phyloP scores from a whole-genome alignment of 345 rosid species.

The Trapa incisa region DNA sequence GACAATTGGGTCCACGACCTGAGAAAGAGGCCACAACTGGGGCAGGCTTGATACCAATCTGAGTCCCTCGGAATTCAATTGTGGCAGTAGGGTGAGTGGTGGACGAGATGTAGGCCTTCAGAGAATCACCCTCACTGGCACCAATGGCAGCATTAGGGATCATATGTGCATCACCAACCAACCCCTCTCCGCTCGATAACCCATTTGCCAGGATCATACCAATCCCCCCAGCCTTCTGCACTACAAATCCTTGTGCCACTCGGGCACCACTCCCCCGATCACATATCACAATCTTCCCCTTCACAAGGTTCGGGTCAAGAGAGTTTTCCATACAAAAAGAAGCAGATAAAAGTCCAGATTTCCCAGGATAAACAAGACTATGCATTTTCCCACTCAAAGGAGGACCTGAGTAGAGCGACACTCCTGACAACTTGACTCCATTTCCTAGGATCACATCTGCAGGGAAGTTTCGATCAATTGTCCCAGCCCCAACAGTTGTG shows the following conservation, averaged over 20 bases:
- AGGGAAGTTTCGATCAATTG: slow-evolving; percentile 64
- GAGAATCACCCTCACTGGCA: slow-evolving; percentile 50
- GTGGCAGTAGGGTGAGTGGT: slow-evolving; percentile 34
- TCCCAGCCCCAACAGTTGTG: slow-evolving; percentile 61
- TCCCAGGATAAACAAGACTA: slow-evolving; percentile 61
- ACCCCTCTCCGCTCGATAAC: slow-evolving; percentile 64
- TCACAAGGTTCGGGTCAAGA: slow-evolving; percentile 42
- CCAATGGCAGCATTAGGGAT: slow-evolving; percentile 66
- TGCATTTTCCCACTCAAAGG: slow-evolving; percentile 48
- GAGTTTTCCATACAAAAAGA: slow-evolving; percentile 74
- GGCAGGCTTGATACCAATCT: slow-evolving; percentile 65
- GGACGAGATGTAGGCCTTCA: slow-evolving; percentile 42
- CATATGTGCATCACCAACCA: slow-evolving; percentile 73
- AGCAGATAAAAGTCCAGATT: slow-evolving; percentile 39
- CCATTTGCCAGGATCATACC: slow-evolving; percentile 85
- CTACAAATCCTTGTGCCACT: slow-evolving; percentile 73
- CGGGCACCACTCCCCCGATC: slow-evolving; percentile 70
- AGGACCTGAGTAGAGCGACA: slow-evolving; percentile 49
- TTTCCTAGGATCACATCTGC: slow-evolving; percentile 51
- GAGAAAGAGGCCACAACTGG: slow-evolving; percentile 83
- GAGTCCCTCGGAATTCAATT: slow-evolving; percentile 57
- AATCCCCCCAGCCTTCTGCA: slow-evolving; percentile 69
- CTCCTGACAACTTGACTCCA: slow-evolving; percentile 49
- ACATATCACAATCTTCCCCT: slow-evolving; percentile 67
- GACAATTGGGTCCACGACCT: slow-evolving; percentile 56